Conservation (phyloP, 805 yeast genomes). For the Suhomyces vadensis region DNA sequence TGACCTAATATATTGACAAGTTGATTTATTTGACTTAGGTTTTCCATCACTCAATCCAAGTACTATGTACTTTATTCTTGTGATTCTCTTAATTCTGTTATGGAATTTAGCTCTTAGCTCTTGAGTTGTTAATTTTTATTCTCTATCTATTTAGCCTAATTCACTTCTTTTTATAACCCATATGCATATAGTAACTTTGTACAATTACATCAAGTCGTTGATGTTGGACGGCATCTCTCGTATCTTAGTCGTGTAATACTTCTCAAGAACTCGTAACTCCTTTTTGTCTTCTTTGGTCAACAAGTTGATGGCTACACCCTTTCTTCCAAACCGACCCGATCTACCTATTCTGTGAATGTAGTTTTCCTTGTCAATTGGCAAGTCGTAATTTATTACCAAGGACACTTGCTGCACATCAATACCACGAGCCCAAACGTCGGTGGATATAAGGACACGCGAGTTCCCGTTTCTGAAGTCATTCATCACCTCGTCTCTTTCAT, state of each 20-base stretch:
- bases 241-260: slow-evolving; percentile 84
- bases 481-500: slow-evolving; percentile 93
- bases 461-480: slow-evolving; percentile 92
- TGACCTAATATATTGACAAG: no score
- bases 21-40: no score
- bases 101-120: no score
- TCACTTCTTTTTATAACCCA: no score
- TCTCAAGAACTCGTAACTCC: slow-evolving; percentile 82
- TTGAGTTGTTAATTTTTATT: no score
- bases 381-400: slow-evolving; percentile 90
- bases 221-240: slow-evolving; percentile 76
- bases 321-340: slow-evolving; percentile 97
- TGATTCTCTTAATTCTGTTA: no score
- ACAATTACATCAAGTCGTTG: slow-evolving; percentile 11
- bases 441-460: slow-evolving; percentile 90
- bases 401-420: slow-evolving; percentile 98
- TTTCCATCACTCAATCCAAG: no score
- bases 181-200: no score
- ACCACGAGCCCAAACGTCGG: slow-evolving; percentile 98
- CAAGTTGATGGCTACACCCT: slow-evolving; percentile 96
- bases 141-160: no score
- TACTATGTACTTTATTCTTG: no score
- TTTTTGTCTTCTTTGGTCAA: slow-evolving; percentile 77
- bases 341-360: slow-evolving; percentile 98
- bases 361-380: slow-evolving; percentile 91